A percentile compares a stretch with the other conserved stretches of the same genome.
Evolutionary conservation across 768 basidiomycete species (phyloP).

Genomic region (Amanita rimosa): DNA sequence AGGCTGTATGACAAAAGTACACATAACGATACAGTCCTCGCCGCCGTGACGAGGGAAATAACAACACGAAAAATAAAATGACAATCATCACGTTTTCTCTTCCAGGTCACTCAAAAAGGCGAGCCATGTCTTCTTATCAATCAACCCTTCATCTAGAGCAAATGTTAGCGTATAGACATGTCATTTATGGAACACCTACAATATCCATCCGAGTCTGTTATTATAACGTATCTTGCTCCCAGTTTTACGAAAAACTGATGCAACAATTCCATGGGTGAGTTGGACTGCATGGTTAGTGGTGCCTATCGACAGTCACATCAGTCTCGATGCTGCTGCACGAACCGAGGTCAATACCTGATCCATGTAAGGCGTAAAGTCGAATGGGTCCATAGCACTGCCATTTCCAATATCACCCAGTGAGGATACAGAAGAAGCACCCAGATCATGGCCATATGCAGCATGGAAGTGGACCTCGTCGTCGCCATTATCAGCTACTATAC

Average conservation of each 20-base stretch:
- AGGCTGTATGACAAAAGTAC: neutral
- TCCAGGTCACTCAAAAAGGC: slow-evolving; percentile 73
- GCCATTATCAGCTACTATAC: slow-evolving; percentile 63
- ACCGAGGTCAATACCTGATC: slow-evolving; percentile 49
- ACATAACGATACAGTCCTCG: neutral
- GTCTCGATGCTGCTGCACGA: neutral
- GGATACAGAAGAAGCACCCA: slow-evolving; percentile 46
- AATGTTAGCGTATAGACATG: neutral
- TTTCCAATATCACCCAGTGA: slow-evolving; percentile 37
- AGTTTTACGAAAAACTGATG: slow-evolving; percentile 94
- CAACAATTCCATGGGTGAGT: slow-evolving; percentile 84
- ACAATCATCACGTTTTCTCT: slow-evolving; percentile 26
- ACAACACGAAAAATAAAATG: neutral
- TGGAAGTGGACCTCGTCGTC: slow-evolving; percentile 62
- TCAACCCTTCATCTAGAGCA: slow-evolving; percentile 68
- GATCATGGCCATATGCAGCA: slow-evolving; percentile 26
- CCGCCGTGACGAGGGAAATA: neutral
- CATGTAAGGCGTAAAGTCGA: slow-evolving; percentile 84
- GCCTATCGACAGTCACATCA: slow-evolving; percentile 35
- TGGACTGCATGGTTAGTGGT: slow-evolving; percentile 72
- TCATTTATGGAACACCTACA: slow-evolving; percentile 36
- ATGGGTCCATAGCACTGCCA: slow-evolving; percentile 34
- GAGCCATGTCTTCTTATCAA: slow-evolving; percentile 93
- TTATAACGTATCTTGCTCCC: slow-evolving; percentile 82
- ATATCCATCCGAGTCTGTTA: slow-evolving; percentile 70